Evolutionary conservation across 257 asterid species (phyloP).

Genomic region (Parsonsia alboflavescens): DNA sequence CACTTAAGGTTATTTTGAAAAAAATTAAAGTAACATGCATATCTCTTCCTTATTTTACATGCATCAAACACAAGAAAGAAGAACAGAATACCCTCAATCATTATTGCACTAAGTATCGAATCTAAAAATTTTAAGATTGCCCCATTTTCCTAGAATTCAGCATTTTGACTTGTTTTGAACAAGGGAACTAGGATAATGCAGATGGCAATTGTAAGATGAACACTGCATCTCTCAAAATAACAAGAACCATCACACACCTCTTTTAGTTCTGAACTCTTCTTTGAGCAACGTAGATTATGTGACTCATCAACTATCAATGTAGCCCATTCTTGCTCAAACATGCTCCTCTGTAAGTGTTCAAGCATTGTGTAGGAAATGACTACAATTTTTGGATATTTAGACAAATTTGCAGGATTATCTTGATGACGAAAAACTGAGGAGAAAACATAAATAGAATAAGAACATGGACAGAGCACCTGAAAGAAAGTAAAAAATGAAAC

Average conservation of each 20-base stretch:
- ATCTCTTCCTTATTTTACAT: neutral
- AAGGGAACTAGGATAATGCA: neutral
- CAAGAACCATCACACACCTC: constrained; percentile 44
- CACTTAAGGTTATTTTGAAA: too few species aligned
- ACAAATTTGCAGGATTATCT: constrained; percentile 71
- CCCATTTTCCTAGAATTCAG: too few species aligned
- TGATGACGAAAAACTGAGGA: constrained; percentile 74
- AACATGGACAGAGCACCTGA: neutral
- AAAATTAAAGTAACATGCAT: neutral
- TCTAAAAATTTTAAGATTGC: neutral
- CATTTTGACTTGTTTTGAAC: neutral
- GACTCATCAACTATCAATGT: constrained; percentile 89
- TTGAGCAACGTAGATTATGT: constrained; percentile 74
- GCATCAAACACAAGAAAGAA: neutral
- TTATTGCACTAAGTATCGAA: neutral
- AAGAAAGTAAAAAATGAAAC: neutral
- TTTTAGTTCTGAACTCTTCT: constrained; percentile 60
- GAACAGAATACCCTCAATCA: neutral
- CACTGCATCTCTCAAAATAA: neutral
- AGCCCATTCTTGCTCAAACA: constrained; percentile 78
- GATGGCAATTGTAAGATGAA: neutral
- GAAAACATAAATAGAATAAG: constrained; percentile 8
- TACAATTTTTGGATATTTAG: constrained; percentile 67
- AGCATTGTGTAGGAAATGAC: constrained; percentile 89
- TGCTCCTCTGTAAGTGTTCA: constrained; percentile 64